Evolutionary conservation across 2,329 filamentous ascomycete genomes (phyloP), one percentile per base, ranked within the genome.

Genomic region (Colletotrichum orbiculare): DNA sequence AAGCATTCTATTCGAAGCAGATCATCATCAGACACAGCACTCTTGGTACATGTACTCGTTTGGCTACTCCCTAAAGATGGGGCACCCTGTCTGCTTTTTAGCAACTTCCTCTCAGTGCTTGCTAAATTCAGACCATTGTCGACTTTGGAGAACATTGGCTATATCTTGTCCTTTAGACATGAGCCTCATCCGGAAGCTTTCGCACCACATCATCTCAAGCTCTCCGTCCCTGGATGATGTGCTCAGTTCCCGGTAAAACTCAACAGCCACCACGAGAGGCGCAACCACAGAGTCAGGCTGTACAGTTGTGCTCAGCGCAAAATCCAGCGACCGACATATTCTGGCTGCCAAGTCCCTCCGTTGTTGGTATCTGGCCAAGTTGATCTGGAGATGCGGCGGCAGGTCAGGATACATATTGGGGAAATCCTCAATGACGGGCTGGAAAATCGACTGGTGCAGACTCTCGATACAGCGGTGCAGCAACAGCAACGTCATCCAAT

Each of bases 281-380:
- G 76, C 76, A 8, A 77, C 70, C 13, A 85, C 69, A 68, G 83
- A 67, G 65, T 85, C 82, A 2, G 82, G 83, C 73, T 85, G 82
- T 12, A 76, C 75, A 1, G 78, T 82, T 3, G 72, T 74, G 7
- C 71, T 73, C 6, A 86, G 74, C 0, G 79, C 79, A 48, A 78
- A 82, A 64, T 86, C 85, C 5, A 87, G 72, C 3, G 80, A 79
- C 45, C 83, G 79, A 68, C 85, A 87, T 13, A 86, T 80, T 58
- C 81, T 79, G 8, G 77, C 78, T 0, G 84, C 84, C 39, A 84
- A 73, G 54, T 80, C 76, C 15, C 78, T 76, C 1, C 78, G 79
- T 61, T 81, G 78, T 13, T 80, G 76, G 67, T 84, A 86, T 39
- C 73, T 76, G 11, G 73, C 70, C 3, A 78, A 71, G 57, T 86